These are phyloP conservation scores for Pharnaceum exiguum DNA, from an alignment of 148 eudicot species.

Conservation along the genomic window DNA sequence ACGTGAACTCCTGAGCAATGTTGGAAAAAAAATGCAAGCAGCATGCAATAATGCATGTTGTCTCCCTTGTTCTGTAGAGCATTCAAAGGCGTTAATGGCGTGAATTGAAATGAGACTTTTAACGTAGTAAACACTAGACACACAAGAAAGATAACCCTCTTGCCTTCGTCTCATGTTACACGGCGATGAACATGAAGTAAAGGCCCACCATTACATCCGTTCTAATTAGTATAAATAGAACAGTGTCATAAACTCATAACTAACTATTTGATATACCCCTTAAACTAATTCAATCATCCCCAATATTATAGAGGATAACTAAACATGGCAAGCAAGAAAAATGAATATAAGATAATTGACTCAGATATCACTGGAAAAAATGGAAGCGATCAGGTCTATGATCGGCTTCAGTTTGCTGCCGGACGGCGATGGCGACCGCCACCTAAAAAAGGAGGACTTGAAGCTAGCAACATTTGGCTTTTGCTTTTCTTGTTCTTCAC, in stretches of 20 bases:
- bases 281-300: no score
- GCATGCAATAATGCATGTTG: not conserved
- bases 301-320: no score
- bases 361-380: not conserved
- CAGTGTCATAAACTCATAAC: no score
- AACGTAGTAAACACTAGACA: not conserved
- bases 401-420: not conserved
- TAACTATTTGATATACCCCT: no score
- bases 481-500: conserved; percentile 19
- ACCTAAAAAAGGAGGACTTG: not conserved
- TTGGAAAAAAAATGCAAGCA: conserved; percentile 1
- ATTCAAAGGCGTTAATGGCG: conserved; percentile 2
- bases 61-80: not conserved
- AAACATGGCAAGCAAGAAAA: not conserved
- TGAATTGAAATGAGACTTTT: not conserved
- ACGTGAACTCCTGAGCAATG: no score
- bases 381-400: conserved; percentile 5
- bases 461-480: not conserved
- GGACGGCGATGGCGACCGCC: not conserved
- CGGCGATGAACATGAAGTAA: not conserved
- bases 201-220: not conserved
- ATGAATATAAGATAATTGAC: not conserved
- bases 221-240: not conserved
- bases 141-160: conserved; percentile 3
- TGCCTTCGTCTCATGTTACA: conserved; percentile 11